Conservation (phyloP, 75 land plant genomes). For the Selaginella moellendorffii region DNA sequence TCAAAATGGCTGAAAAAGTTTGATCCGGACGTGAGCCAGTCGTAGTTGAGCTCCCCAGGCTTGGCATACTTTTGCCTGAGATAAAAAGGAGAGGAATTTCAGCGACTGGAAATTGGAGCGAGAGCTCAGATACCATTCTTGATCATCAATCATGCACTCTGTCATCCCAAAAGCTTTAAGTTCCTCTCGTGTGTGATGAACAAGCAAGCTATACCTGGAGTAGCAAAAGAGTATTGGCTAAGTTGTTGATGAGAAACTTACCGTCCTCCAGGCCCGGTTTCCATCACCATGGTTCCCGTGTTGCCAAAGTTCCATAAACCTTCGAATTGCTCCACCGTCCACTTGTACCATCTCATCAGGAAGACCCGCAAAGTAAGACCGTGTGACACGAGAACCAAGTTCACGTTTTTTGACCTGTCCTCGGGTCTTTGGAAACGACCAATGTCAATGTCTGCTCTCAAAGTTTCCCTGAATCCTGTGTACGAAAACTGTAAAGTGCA, state of each 20-base stretch:
- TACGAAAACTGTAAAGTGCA: neutral
- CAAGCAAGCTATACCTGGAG: conserved; percentile 64
- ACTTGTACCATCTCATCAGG: conserved; percentile 11
- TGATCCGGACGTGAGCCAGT: conserved; percentile 47
- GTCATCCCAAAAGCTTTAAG: conserved; percentile 65
- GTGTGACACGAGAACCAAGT: neutral
- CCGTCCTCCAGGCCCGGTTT: conserved; percentile 7
- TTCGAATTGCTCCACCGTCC: conserved; percentile 9
- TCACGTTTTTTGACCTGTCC: conserved; percentile 2
- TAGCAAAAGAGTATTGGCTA: neutral
- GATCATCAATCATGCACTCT: conserved; percentile 69
- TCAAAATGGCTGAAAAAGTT: conserved; percentile 71
- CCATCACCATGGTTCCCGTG: conserved; percentile 4
- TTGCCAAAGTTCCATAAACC: conserved; percentile 9
- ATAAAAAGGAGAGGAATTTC: neutral
- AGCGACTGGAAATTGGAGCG: neutral
- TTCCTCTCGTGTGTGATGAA: conserved; percentile 68
- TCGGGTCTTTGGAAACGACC: conserved; percentile 7
- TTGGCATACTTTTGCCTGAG: conserved; percentile 62
- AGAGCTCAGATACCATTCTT: conserved; percentile 45
- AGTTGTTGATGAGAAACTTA: neutral
- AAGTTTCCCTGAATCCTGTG: conserved; percentile 2
- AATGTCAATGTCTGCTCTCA: conserved; percentile 2
- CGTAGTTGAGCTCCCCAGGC: conserved; percentile 65
- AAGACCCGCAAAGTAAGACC: conserved; percentile 6